Conservation (phyloP, 2,329 filamentous ascomycete species). For the Gnomoniopsis smithogilvyi region DNA sequence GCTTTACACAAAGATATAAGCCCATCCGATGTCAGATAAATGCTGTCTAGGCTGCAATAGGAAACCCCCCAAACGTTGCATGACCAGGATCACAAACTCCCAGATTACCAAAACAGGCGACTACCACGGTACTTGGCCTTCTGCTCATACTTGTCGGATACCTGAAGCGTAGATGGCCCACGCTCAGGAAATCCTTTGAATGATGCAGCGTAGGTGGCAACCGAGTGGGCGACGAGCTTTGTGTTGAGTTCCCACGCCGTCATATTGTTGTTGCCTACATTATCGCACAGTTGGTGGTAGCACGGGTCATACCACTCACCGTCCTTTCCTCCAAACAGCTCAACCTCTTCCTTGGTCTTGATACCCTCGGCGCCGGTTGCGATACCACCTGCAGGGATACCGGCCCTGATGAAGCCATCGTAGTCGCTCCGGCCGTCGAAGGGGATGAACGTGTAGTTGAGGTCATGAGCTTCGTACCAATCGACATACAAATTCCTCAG, state of each 20-base stretch:
- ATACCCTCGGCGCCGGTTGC: conserved; percentile 75
- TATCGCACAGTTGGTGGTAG: conserved; percentile 62
- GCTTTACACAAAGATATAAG: not conserved
- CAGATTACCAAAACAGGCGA: conserved; percentile 14
- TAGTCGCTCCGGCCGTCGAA: conserved; percentile 83
- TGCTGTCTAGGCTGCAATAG: not conserved
- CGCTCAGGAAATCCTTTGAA: conserved; percentile 20
- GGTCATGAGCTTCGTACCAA: conserved; percentile 60
- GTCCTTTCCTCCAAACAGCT: conserved; percentile 67
- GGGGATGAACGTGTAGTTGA: conserved; percentile 66
- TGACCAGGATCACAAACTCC: not conserved
- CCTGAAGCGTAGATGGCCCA: not conserved
- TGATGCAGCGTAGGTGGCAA: conserved; percentile 19
- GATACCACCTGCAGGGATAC: conserved; percentile 72
- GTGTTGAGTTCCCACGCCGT: conserved; percentile 61
- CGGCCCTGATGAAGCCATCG: conserved; percentile 68
- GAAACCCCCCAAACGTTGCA: not conserved
- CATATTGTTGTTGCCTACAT: conserved; percentile 53
- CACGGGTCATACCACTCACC: conserved; percentile 58
- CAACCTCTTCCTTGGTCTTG: conserved; percentile 66
- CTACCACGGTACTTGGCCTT: conserved; percentile 16
- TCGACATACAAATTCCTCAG: conserved; percentile 65
- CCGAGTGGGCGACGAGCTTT: conserved; percentile 30
- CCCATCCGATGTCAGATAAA: not conserved
- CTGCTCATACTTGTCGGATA: conserved; percentile 12